phyloP scores from a whole-genome alignment of 352 stramenopile genomes.

The Pythium dissimile region DNA sequence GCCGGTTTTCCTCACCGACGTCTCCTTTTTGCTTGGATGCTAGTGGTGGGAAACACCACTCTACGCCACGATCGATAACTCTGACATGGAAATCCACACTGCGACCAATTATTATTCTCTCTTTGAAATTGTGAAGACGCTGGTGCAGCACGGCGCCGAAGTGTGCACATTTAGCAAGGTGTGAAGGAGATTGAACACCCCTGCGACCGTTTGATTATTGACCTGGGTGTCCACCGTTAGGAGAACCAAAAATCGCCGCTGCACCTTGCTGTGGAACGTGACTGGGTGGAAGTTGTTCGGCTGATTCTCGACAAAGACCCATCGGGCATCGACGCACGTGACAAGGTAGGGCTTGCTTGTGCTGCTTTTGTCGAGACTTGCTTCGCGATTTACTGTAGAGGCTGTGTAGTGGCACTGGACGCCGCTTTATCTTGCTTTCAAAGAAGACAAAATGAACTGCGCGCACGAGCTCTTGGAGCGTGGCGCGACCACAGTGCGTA shows the following conservation, averaged over 20 bases:
- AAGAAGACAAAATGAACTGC: neutral
- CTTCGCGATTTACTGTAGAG: neutral
- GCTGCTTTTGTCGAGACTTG: neutral
- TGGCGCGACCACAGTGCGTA: slow-evolving; percentile 1
- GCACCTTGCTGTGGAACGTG: neutral
- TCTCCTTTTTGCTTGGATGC: neutral
- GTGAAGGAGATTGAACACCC: neutral
- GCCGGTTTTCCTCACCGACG: neutral
- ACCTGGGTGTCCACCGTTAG: neutral
- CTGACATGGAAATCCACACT: too few relatives aligned
- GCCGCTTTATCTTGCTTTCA: neutral
- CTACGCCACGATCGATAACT: too few relatives aligned
- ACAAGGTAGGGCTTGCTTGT: slow-evolving; percentile 4
- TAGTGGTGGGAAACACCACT: slow-evolving; percentile 1
- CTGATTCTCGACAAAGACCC: slow-evolving; percentile 7
- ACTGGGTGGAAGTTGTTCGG: slow-evolving; percentile 2
- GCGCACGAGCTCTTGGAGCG: slow-evolving; percentile 2
- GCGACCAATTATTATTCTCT: too few relatives aligned
- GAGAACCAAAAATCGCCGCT: neutral
- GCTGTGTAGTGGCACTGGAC: neutral
- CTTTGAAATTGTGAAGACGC: neutral
- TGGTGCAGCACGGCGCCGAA: neutral
- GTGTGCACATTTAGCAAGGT: slow-evolving; percentile 5
- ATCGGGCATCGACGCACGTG: neutral
- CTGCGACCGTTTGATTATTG: neutral